Percentiles rank a stretch among this genome's conserved stretches.
Conservation (phyloP, 805 yeast species). For the Candida suzukii region DNA sequence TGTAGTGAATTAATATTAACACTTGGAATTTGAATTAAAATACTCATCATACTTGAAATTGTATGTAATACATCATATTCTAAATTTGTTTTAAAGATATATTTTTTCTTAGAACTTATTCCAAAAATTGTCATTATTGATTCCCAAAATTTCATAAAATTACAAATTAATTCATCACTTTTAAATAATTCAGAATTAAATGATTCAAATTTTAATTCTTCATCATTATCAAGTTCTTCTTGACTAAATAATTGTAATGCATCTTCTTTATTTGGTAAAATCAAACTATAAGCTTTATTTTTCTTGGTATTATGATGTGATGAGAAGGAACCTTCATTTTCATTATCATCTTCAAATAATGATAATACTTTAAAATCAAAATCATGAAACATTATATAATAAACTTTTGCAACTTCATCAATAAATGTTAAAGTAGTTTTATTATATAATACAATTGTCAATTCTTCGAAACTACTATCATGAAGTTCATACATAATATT, state of each 20-base stretch:
- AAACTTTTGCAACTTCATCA: slow-evolving; percentile 2
- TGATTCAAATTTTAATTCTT: background rate
- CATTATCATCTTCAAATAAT: background rate
- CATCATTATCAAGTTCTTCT: background rate
- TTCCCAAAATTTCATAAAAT: background rate
- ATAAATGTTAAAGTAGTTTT: background rate
- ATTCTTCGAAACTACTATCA: background rate
- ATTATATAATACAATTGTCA: background rate
- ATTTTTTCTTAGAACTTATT: background rate
- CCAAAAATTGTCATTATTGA: background rate
- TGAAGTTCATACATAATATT: background rate
- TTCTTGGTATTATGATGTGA: too few species aligned
- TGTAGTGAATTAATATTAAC: background rate
- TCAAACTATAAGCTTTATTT: background rate
- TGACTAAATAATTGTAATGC: background rate
- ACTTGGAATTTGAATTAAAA: background rate
- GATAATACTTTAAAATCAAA: background rate
- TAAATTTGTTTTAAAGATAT: background rate
- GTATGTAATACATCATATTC: background rate
- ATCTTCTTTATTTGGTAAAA: background rate
- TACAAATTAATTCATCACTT: background rate
- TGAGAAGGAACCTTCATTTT: too few species aligned
- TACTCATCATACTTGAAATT: background rate
- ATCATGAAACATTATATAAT: slow-evolving; percentile 1
- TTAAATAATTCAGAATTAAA: background rate